Percentiles rank a stretch among this genome's conserved stretches.
Conservation (phyloP, 2,329 filamentous ascomycete genomes). For the Ascosphaera apis region DNA sequence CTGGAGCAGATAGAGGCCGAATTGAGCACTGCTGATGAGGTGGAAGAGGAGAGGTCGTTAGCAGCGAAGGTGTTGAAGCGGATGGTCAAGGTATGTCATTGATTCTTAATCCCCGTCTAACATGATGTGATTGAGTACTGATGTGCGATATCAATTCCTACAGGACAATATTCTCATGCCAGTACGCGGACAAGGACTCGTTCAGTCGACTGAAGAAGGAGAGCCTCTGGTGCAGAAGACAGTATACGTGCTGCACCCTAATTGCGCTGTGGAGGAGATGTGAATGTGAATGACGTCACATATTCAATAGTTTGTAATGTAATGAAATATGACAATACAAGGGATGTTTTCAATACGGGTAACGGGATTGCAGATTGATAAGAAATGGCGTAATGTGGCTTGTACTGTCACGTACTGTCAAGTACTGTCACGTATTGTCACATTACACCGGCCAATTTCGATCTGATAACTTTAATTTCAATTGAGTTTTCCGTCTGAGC, state of each 20-base stretch:
- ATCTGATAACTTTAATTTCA: neutral
- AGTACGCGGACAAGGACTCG: conserved; percentile 63
- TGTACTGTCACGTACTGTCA: neutral
- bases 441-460: neutral
- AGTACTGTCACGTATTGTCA: neutral
- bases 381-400: too few species aligned
- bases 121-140: conserved; percentile 2
- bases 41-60: conserved; percentile 49
- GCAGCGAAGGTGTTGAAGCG: conserved; percentile 74
- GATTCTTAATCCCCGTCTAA: neutral
- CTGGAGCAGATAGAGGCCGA: conserved; percentile 75
- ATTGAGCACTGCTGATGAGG: conserved; percentile 56
- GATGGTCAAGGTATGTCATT: conserved; percentile 65
- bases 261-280: conserved; percentile 53
- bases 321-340: neutral
- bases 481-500: neutral
- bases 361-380: neutral
- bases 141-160: neutral
- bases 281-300: conserved; percentile 4
- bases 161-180: conserved; percentile 37
- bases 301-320: neutral
- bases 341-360: neutral
- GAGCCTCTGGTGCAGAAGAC: conserved; percentile 28
- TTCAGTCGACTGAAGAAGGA: conserved; percentile 47
- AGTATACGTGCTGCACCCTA: conserved; percentile 82